phyloP scores from a whole-genome alignment of 2,329 filamentous ascomycete genomes.

The Xylariaceae sp. region DNA sequence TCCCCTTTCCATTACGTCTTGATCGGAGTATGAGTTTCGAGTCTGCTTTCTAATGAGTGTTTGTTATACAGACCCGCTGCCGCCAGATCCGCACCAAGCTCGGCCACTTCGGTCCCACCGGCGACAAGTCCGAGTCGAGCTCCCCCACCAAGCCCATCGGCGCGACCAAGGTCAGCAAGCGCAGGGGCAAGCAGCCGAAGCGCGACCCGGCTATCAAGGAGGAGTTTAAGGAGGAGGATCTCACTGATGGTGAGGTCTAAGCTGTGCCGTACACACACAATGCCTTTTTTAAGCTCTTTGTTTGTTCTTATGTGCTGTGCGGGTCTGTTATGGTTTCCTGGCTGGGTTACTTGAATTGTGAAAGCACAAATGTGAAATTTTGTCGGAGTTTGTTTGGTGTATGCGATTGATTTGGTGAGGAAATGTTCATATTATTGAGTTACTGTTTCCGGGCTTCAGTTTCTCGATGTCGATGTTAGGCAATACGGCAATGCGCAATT shows the following conservation, averaged over 20 bases:
- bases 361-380: too few relatives aligned
- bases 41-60: not conserved
- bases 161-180: conserved; percentile 9
- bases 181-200: conserved; percentile 2
- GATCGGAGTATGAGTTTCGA: not conserved
- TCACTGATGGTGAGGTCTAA: not conserved
- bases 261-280: too few relatives aligned
- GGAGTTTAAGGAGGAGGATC: not conserved
- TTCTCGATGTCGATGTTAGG: too few relatives aligned
- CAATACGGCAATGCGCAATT: too few relatives aligned
- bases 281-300: too few relatives aligned
- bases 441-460: too few relatives aligned
- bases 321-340: too few relatives aligned
- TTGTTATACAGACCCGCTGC: not conserved
- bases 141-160: not conserved
- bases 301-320: too few relatives aligned
- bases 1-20: not conserved
- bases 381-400: too few relatives aligned
- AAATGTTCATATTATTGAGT: too few relatives aligned
- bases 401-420: too few relatives aligned
- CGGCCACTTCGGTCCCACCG: not conserved
- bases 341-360: too few relatives aligned
- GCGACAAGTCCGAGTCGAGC: not conserved
- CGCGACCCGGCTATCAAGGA: not conserved
- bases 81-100: conserved; percentile 16